Base-by-base conservation (phyloP, 2,329 filamentous ascomycete genomes). In the Botrytis fragariae region DNA sequence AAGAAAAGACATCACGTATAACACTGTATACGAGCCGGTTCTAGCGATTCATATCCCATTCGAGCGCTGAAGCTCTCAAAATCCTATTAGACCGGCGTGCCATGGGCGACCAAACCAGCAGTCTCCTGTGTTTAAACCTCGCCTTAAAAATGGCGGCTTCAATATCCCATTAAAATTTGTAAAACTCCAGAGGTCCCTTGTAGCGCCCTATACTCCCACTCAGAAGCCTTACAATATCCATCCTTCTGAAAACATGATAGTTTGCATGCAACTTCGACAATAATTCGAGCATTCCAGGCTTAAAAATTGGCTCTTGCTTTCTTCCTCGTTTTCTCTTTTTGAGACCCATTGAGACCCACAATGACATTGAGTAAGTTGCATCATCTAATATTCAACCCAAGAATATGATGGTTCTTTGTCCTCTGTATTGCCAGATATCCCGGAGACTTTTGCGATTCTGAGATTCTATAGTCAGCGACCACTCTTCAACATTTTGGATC, bases 371-470 rank as follows among this genome's bases (percentile, higher is more conserved):
- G 6, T 48, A 37, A 29, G 29, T 5, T 10, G 16, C 22, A 25
- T 69, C 65, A 69, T 44, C 65, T 69, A 57, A 69, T 18, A 32
- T 69, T 6, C 48, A 69, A 20, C 9, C 25, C 48, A 57, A 57
- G 48, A 22, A 69, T 69, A 32, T 29, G 18, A 42, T 69, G 25
- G 39, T 42, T 32, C 20, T 48, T 57, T 20, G 65, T 25, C n/a
- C 18, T 57, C 29, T 51, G 51, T n/a, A 25, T 20, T 32, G n/a
- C 37, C n/a, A 32, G 48, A 25, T n/a, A 57, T 9, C n/a, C n/a
- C 25, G 65, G 14, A 12, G 51, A 42, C 37, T 57, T 69, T 7
- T 57, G 48, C 18, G 37, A 57, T 42, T 42, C 65, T 69, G 18
- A 14, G 25, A 59, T 59, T 42, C 10, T 14, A n/a, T 54, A 44